A percentile compares a stretch with the other conserved stretches of the same genome.
Conservation (phyloP, 176 grass and related monocot genomes). For the Zoysia japonica region DNA sequence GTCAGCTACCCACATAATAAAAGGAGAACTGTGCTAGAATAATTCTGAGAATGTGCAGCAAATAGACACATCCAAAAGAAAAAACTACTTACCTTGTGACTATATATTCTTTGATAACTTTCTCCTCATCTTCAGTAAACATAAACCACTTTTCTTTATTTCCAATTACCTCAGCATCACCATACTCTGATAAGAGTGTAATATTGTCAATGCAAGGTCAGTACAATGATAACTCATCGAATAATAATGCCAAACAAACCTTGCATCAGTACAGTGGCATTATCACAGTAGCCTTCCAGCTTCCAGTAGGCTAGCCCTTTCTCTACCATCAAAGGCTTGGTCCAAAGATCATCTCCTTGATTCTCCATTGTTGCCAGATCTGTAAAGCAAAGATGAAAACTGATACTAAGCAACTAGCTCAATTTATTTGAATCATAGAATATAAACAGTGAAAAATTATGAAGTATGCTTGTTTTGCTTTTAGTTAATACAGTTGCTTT, state of each 20-base stretch:
- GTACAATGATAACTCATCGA: slow-evolving; percentile 15
- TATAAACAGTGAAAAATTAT: neutral
- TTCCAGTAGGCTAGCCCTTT: slow-evolving; percentile 48
- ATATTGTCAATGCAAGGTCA: neutral
- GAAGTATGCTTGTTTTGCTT: neutral
- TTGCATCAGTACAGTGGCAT: slow-evolving; percentile 45
- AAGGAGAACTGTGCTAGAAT: too few species aligned
- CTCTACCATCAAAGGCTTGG: slow-evolving; percentile 45
- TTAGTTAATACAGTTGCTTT: neutral
- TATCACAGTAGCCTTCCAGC: slow-evolving; percentile 39
- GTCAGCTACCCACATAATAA: too few species aligned
- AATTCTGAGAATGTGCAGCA: too few species aligned
- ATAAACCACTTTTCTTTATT: slow-evolving; percentile 52
- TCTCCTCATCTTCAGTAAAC: slow-evolving; percentile 49
- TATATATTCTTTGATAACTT: slow-evolving; percentile 39
- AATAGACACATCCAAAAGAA: neutral
- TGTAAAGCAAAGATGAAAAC: slow-evolving; percentile 24
- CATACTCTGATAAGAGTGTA: slow-evolving; percentile 38
- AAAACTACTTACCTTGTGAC: slow-evolving; percentile 38
- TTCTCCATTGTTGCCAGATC: slow-evolving; percentile 45
- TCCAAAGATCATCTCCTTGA: slow-evolving; percentile 47
- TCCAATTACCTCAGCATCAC: slow-evolving; percentile 8
- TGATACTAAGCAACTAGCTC: neutral
- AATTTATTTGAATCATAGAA: slow-evolving; percentile 6
- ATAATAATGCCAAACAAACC: slow-evolving; percentile 35